Percentiles rank a stretch among this genome's conserved stretches.
Conservation (phyloP, 768 basidiomycete genomes). For the Suillus alpinus region DNA sequence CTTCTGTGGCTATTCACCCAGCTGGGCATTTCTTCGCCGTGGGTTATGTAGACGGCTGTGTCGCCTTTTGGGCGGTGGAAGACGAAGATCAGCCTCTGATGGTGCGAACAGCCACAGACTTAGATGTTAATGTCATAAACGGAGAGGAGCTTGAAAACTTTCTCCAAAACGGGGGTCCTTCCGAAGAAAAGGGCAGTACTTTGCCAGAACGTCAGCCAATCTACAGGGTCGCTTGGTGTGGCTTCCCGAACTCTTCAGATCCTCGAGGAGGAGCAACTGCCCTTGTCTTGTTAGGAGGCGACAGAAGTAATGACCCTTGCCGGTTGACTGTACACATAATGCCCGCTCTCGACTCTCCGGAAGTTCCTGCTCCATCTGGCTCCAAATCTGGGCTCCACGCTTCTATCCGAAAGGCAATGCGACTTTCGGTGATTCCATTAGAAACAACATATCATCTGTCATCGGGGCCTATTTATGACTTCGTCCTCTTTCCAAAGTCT, state of each 20-base stretch:
- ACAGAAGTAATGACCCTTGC: conserved; percentile 45
- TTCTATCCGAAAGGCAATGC: conserved; percentile 60
- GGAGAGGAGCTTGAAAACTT: conserved; percentile 42
- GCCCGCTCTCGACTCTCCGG: conserved; percentile 59
- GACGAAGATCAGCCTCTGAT: conserved; percentile 75
- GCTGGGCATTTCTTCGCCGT: conserved; percentile 73
- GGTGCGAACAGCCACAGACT: conserved; percentile 65
- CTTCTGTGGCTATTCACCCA: conserved; percentile 70
- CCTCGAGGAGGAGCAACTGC: conserved; percentile 69
- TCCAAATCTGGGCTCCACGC: conserved; percentile 26
- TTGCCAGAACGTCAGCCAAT: conserved; percentile 60
- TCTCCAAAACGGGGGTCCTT: conserved; percentile 16
- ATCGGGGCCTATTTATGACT: conserved; percentile 67
- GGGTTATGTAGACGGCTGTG: conserved; percentile 78
- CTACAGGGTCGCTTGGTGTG: conserved; percentile 84
- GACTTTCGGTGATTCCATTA: conserved; percentile 49
- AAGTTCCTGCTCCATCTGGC: conserved; percentile 34
- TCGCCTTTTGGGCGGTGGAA: conserved; percentile 80
- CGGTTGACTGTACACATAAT: conserved; percentile 72
- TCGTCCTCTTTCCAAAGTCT: conserved; percentile 66
- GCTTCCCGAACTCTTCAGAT: conserved; percentile 64
- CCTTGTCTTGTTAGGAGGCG: conserved; percentile 77
- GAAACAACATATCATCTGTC: conserved; percentile 59
- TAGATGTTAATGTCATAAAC: conserved; percentile 56
- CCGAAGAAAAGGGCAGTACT: conserved; percentile 14